Evolutionary conservation across 2,329 filamentous ascomycete genomes (phyloP).

Genomic region (Botrytis elliptica): DNA sequence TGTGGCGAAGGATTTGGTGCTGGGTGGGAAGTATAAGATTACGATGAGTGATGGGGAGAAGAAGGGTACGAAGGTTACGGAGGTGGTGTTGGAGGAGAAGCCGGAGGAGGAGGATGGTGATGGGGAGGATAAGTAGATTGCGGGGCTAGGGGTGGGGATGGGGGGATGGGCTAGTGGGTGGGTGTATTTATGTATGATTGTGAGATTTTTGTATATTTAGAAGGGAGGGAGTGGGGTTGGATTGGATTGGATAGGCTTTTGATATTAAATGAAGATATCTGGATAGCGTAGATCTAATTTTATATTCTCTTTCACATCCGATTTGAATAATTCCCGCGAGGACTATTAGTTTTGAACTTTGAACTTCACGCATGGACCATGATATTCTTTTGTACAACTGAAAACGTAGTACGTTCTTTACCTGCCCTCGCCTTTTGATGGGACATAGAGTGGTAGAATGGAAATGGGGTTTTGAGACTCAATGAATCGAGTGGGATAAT

Average conservation of each 20-base stretch:
- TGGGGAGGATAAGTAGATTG: background rate
- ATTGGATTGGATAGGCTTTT: background rate
- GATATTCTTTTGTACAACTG: background rate
- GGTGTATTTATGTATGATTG: background rate
- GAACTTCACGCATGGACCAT: background rate
- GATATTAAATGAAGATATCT: background rate
- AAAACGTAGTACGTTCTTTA: background rate
- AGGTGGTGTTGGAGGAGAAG: slow-evolving; percentile 34
- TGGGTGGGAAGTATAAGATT: slow-evolving; percentile 77
- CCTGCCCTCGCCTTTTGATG: background rate
- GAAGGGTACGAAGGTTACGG: slow-evolving; percentile 32
- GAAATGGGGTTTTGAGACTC: background rate
- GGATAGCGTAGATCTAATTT: background rate
- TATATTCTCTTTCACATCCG: no score
- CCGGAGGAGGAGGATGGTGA: background rate
- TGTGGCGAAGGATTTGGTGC: slow-evolving; percentile 90
- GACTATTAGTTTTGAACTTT: fast-evolving
- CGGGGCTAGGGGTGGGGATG: no score
- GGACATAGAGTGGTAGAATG: background rate
- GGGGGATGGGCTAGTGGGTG: background rate
- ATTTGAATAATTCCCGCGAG: background rate
- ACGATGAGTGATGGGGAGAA: slow-evolving; percentile 34
- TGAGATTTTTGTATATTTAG: background rate
- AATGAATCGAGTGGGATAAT: fast-evolving
- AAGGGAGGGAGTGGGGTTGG: background rate